Percentiles rank a stretch among this genome's conserved stretches.
These are phyloP conservation scores for Colletotrichum sp. DNA, from an alignment of 2,329 filamentous ascomycete genomes.

Conservation along the genomic window DNA sequence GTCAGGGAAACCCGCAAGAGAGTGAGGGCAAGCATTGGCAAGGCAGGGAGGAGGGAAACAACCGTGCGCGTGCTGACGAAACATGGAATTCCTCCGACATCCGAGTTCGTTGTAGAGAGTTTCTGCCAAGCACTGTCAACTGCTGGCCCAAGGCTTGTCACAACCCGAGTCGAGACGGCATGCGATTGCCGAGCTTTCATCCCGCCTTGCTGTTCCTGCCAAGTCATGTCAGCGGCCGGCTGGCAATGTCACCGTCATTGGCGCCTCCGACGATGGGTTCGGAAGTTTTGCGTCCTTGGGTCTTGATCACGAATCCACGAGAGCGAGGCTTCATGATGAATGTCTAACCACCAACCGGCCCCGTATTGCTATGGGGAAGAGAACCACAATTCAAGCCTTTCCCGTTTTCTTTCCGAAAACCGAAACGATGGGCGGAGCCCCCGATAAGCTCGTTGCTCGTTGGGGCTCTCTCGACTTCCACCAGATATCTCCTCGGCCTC, in stretches of 20 bases:
- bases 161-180: slow-evolving; percentile 6
- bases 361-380: background rate
- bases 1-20: background rate
- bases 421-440: background rate
- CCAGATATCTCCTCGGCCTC: background rate
- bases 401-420: background rate
- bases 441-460: background rate
- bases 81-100: slow-evolving; percentile 2
- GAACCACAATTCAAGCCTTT: background rate
- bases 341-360: background rate
- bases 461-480: background rate
- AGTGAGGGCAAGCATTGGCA: background rate
- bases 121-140: slow-evolving; percentile 17
- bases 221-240: slow-evolving; percentile 7
- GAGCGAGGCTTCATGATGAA: background rate
- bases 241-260: slow-evolving; percentile 1
- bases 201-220: slow-evolving; percentile 5
- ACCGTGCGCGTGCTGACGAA: slow-evolving; percentile 15
- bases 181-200: slow-evolving; percentile 16
- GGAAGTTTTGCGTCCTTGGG: background rate
- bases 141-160: slow-evolving; percentile 18
- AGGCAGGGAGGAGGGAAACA: background rate
- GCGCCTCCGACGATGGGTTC: background rate
- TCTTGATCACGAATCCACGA: background rate
- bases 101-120: slow-evolving; percentile 2